Evolutionary conservation across 2,329 filamentous ascomycete species (phyloP).

Genomic region (Dactylella cylindrospora): DNA sequence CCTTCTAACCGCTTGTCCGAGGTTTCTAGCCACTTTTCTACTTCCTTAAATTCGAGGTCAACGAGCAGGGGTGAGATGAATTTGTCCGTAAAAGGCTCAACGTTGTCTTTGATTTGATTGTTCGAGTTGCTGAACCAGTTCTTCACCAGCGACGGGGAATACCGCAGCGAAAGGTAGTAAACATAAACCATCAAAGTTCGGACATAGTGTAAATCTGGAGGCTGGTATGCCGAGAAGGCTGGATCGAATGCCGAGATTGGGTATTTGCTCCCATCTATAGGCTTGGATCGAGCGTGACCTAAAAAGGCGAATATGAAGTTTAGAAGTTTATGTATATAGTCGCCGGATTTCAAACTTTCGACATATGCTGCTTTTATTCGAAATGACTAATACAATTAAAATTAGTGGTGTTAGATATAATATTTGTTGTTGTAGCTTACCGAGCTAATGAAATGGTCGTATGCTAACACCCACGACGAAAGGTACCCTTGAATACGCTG

Average conservation of each 20-base stretch:
- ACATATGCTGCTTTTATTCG: conserved; percentile 81
- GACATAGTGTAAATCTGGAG: conserved; percentile 75
- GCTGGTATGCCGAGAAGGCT: conserved; percentile 48
- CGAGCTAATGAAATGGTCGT: conserved; percentile 76
- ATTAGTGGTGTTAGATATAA: conserved; percentile 47
- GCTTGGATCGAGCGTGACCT: conserved; percentile 71
- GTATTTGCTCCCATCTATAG: conserved; percentile 70
- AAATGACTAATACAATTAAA: conserved; percentile 59
- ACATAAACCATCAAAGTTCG: conserved; percentile 66
- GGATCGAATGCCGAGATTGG: conserved; percentile 67
- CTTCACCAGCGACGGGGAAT: conserved; percentile 76
- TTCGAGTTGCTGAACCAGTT: conserved; percentile 81
- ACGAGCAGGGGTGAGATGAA: conserved; percentile 75
- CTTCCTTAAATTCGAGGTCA: conserved; percentile 65
- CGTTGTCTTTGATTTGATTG: conserved; percentile 74
- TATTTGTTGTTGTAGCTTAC: conserved; percentile 51
- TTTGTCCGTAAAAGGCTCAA: conserved; percentile 83
- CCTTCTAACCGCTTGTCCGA: conserved; percentile 57
- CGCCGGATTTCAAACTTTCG: conserved; percentile 72
- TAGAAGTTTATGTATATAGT: conserved; percentile 69
- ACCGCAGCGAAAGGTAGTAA: conserved; percentile 77
- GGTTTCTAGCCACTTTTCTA: conserved; percentile 65
- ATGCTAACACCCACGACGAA: conserved; percentile 84
- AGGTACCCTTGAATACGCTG: conserved; percentile 74
- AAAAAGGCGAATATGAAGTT: conserved; percentile 82